Evolutionary conservation across 2,329 filamentous ascomycete genomes (phyloP), one percentile per base, ranked within the genome.

Genomic region (Xylaria sp.): DNA sequence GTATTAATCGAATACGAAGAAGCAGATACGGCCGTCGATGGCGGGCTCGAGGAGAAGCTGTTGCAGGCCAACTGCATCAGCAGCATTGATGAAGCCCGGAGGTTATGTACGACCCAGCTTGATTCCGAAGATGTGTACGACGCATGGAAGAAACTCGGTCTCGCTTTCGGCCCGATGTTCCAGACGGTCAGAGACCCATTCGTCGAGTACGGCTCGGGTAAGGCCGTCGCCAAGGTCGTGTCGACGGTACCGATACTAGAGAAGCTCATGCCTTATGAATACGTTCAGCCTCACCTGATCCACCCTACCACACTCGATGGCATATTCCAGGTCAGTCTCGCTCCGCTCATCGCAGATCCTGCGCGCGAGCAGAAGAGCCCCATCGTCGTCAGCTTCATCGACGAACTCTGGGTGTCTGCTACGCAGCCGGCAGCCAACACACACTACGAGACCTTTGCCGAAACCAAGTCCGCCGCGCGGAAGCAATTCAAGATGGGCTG

Each of bases 231-330:
- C 17, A 63, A 44, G 20, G 58, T 70, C 46, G 15, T 17, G 13
- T 69, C 51, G 7, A 65, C 67, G 13, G 59, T 72, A 2, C 61
- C 65, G 0, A 44, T 44, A 5, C 38, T 67, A 5, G 36, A 64
- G 31, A 56, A 51, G 40, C 54, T 51, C 26, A 72, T 68, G 64
- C 59, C 62, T 20, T 60, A 67, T 28, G 40, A 65, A 23, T 59
- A 67, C 26, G 20, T 62, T 11, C 66, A 72, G 13, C 61, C 59
- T 17, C 68, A 72, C 44, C 51, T 72, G 2, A 63, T 71, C 4
- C 72, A 73, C 33, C 70, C 70, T 7, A 65, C 64, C 0, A 69
- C 65, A 2, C 33, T 73, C 10, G 72, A 73, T 58, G 68, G 58
- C 1, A 23, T 64, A 2, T 28, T 73, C 4, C 72, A 71, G 38